Percentiles rank a stretch among this genome's conserved stretches.
These are phyloP conservation scores for Alternaria brassicae DNA, from an alignment of 2,329 filamentous ascomycete genomes.

Conservation along the genomic window DNA sequence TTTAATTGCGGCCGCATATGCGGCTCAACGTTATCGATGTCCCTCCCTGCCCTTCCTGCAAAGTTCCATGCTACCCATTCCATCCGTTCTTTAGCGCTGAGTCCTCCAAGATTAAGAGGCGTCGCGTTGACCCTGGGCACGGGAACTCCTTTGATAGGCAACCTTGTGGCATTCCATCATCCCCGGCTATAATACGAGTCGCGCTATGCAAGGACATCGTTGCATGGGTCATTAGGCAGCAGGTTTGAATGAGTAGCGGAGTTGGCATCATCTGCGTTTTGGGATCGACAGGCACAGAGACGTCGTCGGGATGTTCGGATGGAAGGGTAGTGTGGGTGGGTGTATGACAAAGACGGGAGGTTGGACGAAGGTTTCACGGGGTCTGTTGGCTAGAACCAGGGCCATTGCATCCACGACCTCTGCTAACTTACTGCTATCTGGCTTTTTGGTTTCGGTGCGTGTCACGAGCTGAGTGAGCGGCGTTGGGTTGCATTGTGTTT, in stretches of 20 bases:
- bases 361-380: constrained; percentile 6
- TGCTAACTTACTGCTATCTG: constrained; percentile 10
- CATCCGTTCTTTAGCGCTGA: constrained; percentile 5
- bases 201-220: constrained; percentile 15
- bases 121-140: constrained; percentile 18
- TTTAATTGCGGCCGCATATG: constrained; percentile 21
- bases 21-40: constrained; percentile 31
- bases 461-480: constrained; percentile 7
- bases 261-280: constrained; percentile 19
- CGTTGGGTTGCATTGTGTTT: constrained; percentile 1
- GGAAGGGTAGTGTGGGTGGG: constrained; percentile 6
- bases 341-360: constrained; percentile 4
- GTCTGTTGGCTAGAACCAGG: constrained; percentile 15
- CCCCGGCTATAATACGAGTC: constrained; percentile 2
- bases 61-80: not conserved
- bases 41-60: constrained; percentile 15
- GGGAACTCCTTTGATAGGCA: constrained; percentile 16
- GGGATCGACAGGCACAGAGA: constrained; percentile 26
- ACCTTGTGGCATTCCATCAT: not conserved
- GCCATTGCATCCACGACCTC: constrained; percentile 12
- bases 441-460: constrained; percentile 6
- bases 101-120: constrained; percentile 28
- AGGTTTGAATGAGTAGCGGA: constrained; percentile 15
- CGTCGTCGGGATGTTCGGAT: constrained; percentile 2
- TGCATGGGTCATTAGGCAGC: constrained; percentile 19